Evolutionary conservation across 2,329 filamentous ascomycete genomes (phyloP).

Genomic region (Fusarium cyanostomum): DNA sequence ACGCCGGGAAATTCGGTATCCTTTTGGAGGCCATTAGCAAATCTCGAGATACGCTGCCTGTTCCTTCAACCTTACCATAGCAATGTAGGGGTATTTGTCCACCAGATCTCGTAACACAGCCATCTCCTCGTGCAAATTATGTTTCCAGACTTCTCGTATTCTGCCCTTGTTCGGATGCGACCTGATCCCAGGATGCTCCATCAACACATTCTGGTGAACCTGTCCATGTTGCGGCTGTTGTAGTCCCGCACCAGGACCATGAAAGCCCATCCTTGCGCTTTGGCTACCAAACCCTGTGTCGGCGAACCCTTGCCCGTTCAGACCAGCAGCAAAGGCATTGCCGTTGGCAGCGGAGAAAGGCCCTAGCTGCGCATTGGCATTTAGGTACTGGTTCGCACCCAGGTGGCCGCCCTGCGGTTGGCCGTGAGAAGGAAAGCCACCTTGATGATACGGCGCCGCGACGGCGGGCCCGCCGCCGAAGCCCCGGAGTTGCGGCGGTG

Average conservation of each 20-base stretch:
- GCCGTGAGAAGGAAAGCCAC: conserved; percentile 62
- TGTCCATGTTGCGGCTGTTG: conserved; percentile 68
- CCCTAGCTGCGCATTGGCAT: conserved; percentile 72
- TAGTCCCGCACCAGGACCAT: conserved; percentile 62
- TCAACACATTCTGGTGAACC: conserved; percentile 51
- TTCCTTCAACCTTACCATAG: conserved; percentile 76
- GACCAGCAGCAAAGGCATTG: conserved; percentile 65
- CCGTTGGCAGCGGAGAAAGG: conserved; percentile 69
- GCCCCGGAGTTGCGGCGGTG: conserved; percentile 52
- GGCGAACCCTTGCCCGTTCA: conserved; percentile 66
- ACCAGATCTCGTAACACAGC: conserved; percentile 81
- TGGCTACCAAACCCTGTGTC: conserved; percentile 84
- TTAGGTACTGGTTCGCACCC: conserved; percentile 76
- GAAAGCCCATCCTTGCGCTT: conserved; percentile 88
- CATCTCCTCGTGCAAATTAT: conserved; percentile 93
- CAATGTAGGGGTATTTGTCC: conserved; percentile 93
- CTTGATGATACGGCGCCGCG: conserved; percentile 54
- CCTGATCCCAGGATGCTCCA: conserved; percentile 55
- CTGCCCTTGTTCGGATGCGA: conserved; percentile 75
- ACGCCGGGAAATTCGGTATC: conserved; percentile 99
- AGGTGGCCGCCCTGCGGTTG: conserved; percentile 64
- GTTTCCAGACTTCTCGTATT: conserved; percentile 96
- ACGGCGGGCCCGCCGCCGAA: conserved; percentile 52
- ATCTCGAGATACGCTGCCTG: neutral
- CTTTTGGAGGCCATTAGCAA: conserved; percentile 56